Evolutionary conservation across 2,329 filamentous ascomycete species (phyloP).

Genomic region (Coleophoma eucalyptorum): DNA sequence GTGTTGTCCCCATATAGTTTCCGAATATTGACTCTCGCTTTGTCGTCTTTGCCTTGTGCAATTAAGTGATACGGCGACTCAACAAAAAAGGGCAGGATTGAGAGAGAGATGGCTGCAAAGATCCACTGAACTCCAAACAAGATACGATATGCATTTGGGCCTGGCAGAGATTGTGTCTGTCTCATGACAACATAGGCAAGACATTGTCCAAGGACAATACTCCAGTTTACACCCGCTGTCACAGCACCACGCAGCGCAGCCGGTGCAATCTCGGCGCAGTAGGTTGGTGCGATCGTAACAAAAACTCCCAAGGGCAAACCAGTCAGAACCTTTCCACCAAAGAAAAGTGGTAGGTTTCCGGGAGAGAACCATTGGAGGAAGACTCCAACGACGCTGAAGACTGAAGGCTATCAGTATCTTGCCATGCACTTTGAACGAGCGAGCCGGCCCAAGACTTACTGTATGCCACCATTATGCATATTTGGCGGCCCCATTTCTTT

Average conservation of each 20-base stretch:
- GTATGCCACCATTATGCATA: slow-evolving; percentile 14
- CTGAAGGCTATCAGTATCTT: slow-evolving; percentile 1
- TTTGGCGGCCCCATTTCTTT: slow-evolving; percentile 15
- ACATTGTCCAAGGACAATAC: slow-evolving; percentile 18
- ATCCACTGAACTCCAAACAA: slow-evolving; percentile 45
- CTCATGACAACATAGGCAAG: slow-evolving; percentile 17
- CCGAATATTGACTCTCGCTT: slow-evolving; percentile 9
- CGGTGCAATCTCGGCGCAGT: slow-evolving; percentile 17
- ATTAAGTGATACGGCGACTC: slow-evolving; percentile 46
- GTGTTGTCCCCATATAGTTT: slow-evolving; percentile 4
- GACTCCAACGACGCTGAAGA: slow-evolving; percentile 13
- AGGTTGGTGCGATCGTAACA: slow-evolving; percentile 32
- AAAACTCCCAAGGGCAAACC: slow-evolving; percentile 47
- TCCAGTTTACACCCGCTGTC: slow-evolving; percentile 17
- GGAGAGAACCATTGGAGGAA: slow-evolving; percentile 15
- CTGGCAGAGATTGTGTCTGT: slow-evolving; percentile 31
- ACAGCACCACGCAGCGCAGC: slow-evolving; percentile 14
- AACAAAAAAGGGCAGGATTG: slow-evolving; percentile 38
- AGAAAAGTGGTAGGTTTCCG: slow-evolving; percentile 36
- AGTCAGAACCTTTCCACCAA: slow-evolving; percentile 42
- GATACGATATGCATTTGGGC: slow-evolving; percentile 35
- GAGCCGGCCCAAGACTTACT: slow-evolving; percentile 1
- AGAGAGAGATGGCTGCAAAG: slow-evolving; percentile 40
- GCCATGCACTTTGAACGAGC: background rate
- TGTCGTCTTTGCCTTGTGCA: slow-evolving; percentile 8